Base-by-base conservation (phyloP, 345 rosid genomes). In the Pelargonium nanum region DNA sequence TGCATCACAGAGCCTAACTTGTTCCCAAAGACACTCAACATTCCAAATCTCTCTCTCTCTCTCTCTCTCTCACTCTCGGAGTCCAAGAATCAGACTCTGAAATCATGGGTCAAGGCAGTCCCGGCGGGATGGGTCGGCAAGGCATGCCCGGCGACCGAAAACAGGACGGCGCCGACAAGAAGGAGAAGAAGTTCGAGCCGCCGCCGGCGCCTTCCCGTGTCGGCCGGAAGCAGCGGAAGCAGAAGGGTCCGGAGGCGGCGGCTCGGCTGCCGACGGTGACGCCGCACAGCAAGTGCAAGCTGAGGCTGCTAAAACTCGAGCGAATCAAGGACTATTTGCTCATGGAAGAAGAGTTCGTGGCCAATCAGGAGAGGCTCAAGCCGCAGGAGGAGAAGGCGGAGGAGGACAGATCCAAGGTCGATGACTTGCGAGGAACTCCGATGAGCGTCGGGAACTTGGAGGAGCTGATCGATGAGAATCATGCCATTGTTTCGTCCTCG, bases 381-480 rank as follows among this genome's bases (percentile, higher is more conserved):
- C 77, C 73, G 6, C 75, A 67, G 63, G 77, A 75, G 30, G 77
- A 75, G 67, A 72, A 69, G 60, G 73, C 68, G 1, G 63, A 68
- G 65, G 72, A 67, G 62, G 70, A 69, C 60, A 80, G 95, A 62
- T 90, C 96, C 25, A 86, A 84, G 68, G 97, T 94, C 24, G 96
- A 94, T 65, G 95, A 90, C 68, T 80, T 94, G 65, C 80, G 99
- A 56, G 95, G 97, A 0, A 81, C 91, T 0, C 96, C 99, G 1
- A 90, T 94, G 99, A 90, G 95, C 62, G 97, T 94, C 23, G 97
- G 96, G 0, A 94, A 86, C 65, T 68, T 94, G 61, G 97, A 90
- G 76, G 99, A 94, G 73, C 34, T 93, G 59, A 93, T 93, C 51
- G 99, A 93, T 66, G 99, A 93, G 87, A 90, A 87, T 70, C 96